Base-by-base conservation (phyloP, 345 rosid species). In the Arabidopsis arenosa region DNA sequence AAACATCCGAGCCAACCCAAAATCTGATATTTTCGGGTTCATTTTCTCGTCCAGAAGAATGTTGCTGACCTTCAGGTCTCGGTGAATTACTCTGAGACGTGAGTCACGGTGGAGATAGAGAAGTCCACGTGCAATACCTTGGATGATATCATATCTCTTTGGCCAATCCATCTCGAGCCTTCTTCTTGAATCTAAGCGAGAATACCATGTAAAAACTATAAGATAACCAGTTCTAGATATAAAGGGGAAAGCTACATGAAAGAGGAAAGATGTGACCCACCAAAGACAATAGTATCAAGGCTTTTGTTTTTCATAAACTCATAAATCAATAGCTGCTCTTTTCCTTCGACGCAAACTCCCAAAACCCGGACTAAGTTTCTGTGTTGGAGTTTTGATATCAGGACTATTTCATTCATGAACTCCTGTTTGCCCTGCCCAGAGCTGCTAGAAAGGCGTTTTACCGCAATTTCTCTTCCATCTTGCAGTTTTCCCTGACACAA, bases 381-480 rank as follows among this genome's bases (percentile, higher is more conserved):
- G 58, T 90, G 93, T 40, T 87, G 90, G n/a, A 89, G 90, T 61
- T 82, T 87, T 68, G 85, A 73, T 9, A 81, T 78, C 13, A 81
- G 69, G 10, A 32, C 36, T 63, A 74, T 17, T 61, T 81, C 84
- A 47, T 74, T 86, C 80, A 59, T 81, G 71, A 86, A 83, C 65
- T 84, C 87, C 9, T 77, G 53, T 11, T 5, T 57, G 5, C 90
- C 86, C 41, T 84, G 86, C 5, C 79, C 83, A 0, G 83, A 84
- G 76, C 75, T 30, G 58, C 75, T 77, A 6, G 90, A 83, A 14
- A 86, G 68, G 4, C 87, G 82, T 68, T 82, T 84, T 15, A 86
- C 78, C 0, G 86, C 86, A 33, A 84, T 74, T 72, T 81, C 83
- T 61, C 65, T 68, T 28, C 82, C 83, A 71, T 54, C 74, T 51